Conservation (phyloP, 2,329 filamentous ascomycete genomes). For the Penicillium palitans region DNA sequence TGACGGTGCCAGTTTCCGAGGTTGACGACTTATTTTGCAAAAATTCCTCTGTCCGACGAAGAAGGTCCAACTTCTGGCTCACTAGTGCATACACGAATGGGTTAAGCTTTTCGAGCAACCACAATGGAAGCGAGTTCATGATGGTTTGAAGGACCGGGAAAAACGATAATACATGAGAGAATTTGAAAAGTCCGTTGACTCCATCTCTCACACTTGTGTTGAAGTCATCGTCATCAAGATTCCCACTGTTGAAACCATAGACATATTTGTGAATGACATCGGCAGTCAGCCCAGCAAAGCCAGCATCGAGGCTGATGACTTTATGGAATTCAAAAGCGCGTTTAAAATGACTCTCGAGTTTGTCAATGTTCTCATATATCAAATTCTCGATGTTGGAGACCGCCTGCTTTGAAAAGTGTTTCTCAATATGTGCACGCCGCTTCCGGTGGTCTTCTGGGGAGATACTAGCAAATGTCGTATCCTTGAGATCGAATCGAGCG, state of each 20-base stretch:
- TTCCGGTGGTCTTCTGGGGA: constrained; percentile 22
- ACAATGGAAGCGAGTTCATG: constrained; percentile 12
- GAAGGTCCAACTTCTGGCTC: constrained; percentile 19
- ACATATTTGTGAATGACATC: constrained; percentile 42
- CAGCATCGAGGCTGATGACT: constrained; percentile 24
- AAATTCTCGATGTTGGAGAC: constrained; percentile 14
- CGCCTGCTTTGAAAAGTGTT: constrained; percentile 27
- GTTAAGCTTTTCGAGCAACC: constrained; percentile 11
- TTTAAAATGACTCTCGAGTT: constrained; percentile 16
- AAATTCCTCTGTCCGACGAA: constrained; percentile 2
- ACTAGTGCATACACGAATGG: constrained; percentile 17
- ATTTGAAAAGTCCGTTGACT: constrained; percentile 19
- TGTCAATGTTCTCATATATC: constrained; percentile 19
- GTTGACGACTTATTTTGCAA: constrained; percentile 6
- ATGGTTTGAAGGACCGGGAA: constrained; percentile 26
- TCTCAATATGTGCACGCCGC: constrained; percentile 21
- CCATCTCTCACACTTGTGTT: constrained; percentile 23
- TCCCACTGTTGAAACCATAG: constrained; percentile 34
- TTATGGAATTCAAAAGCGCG: constrained; percentile 11
- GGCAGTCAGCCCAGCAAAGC: constrained; percentile 31
- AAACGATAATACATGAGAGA: constrained; percentile 22
- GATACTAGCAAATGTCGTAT: constrained; percentile 20
- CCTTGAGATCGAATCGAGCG: constrained; percentile 16
- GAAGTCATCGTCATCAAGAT: constrained; percentile 35
- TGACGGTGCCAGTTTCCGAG: constrained; percentile 7